Percentiles rank a stretch among this genome's conserved stretches.
Evolutionary conservation across 2,329 filamentous ascomycete genomes (phyloP).

Genomic region (Venturia aucupariae): DNA sequence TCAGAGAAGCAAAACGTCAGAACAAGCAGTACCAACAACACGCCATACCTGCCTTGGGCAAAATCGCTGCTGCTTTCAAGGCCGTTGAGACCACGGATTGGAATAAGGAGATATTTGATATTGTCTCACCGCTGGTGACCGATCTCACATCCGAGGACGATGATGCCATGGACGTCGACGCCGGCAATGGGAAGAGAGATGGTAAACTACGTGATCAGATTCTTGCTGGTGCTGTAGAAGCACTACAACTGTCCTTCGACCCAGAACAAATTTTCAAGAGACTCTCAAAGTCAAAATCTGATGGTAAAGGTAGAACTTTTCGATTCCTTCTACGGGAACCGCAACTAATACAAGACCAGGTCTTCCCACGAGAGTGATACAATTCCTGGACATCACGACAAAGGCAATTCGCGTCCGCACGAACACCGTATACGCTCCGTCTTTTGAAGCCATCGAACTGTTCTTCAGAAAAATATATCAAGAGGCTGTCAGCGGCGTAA

Average conservation of each 20-base stretch:
- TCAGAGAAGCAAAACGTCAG: constrained; percentile 85
- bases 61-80: constrained; percentile 57
- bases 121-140: constrained; percentile 49
- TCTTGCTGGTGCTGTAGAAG: constrained; percentile 20
- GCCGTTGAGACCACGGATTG: constrained; percentile 57
- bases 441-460: constrained; percentile 20
- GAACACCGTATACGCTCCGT: constrained; percentile 20
- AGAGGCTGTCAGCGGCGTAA: background rate
- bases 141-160: constrained; percentile 19
- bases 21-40: constrained; percentile 75
- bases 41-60: constrained; percentile 63
- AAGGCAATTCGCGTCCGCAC: constrained; percentile 21
- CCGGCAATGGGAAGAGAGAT: constrained; percentile 21
- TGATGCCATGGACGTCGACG: constrained; percentile 27
- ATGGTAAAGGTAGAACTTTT: background rate
- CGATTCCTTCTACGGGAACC: background rate
- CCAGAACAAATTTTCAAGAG: constrained; percentile 12
- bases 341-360: background rate
- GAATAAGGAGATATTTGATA: constrained; percentile 47
- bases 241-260: constrained; percentile 20
- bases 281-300: background rate
- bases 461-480: constrained; percentile 18
- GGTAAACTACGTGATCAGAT: constrained; percentile 15
- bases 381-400: constrained; percentile 19
- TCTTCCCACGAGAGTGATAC: constrained; percentile 1